Conservation (phyloP, 2,329 filamentous ascomycete species). For the Epichloe gansuensis region DNA sequence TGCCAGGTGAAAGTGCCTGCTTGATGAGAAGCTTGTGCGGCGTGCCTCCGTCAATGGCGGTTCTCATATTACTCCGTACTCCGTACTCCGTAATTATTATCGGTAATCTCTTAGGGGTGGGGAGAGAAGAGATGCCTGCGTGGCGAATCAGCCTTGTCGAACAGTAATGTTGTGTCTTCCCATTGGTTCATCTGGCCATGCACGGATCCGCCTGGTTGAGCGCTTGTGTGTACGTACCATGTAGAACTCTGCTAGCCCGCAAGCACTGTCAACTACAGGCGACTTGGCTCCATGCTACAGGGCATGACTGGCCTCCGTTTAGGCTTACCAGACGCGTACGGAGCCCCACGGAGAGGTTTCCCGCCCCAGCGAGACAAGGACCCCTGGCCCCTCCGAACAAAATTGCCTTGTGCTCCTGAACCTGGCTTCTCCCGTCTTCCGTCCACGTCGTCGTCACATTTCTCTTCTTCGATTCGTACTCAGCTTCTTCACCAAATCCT, state of each 20-base stretch:
- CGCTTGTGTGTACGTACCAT: not conserved
- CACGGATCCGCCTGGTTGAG: slow-evolving; percentile 3
- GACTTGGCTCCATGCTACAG: not conserved
- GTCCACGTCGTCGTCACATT: too few species aligned
- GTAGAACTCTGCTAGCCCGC: not conserved
- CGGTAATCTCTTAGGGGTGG: too few species aligned
- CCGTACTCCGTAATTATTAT: too few species aligned
- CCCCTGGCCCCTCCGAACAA: not conserved
- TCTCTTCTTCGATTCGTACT: too few species aligned
- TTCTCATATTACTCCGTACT: too few species aligned
- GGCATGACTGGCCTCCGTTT: not conserved
- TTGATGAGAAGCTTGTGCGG: too few species aligned
- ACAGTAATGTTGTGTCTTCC: slow-evolving; percentile 16
- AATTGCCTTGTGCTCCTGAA: too few species aligned
- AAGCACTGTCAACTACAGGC: not conserved
- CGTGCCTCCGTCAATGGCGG: too few species aligned
- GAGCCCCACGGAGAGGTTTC: too few species aligned
- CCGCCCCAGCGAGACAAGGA: not conserved
- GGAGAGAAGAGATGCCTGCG: too few species aligned
- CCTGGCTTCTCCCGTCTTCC: too few species aligned
- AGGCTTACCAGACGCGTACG: not conserved
- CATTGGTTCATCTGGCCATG: slow-evolving; percentile 13
- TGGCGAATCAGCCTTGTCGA: slow-evolving; percentile 14
- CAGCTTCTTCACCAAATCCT: not conserved
- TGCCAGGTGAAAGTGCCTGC: too few species aligned